A percentile compares a stretch with the other conserved stretches of the same genome.
Conservation (phyloP, 176 grass and related monocot genomes). For the Musa troglodytarum region DNA sequence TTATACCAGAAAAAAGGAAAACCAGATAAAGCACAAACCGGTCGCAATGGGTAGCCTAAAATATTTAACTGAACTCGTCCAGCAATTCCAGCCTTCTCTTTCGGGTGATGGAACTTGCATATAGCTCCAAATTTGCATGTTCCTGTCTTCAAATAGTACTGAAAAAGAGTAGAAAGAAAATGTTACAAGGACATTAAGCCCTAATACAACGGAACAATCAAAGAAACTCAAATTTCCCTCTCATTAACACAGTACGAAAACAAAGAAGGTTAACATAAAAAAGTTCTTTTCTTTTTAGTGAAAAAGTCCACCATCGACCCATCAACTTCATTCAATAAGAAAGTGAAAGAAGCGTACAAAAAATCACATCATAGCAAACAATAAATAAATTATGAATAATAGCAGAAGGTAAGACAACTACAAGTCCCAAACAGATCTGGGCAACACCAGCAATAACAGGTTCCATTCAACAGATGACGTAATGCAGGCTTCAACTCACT, state of each 20-base stretch:
- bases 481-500: too few relatives aligned
- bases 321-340: not conserved
- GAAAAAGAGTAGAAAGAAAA: not conserved
- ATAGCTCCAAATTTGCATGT: conserved; percentile 92
- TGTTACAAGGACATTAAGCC: too few relatives aligned
- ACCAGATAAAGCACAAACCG: conserved; percentile 43
- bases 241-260: not conserved
- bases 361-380: not conserved
- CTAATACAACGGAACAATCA: not conserved
- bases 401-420: too few relatives aligned
- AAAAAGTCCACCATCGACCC: not conserved
- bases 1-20: not conserved
- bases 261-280: not conserved
- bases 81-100: conserved; percentile 79
- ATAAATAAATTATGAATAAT: too few relatives aligned
- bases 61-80: conserved; percentile 55
- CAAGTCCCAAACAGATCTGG: too few relatives aligned
- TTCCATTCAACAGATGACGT: too few relatives aligned
- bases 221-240: not conserved
- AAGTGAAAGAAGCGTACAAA: not conserved
- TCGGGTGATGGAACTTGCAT: conserved; percentile 86
- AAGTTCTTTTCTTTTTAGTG: not conserved
- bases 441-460: too few relatives aligned
- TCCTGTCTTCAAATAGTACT: conserved; percentile 92
- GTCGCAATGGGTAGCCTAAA: conserved; percentile 67